Conservation (phyloP, 257 asterid genomes). For the Gentiana macrophylla region DNA sequence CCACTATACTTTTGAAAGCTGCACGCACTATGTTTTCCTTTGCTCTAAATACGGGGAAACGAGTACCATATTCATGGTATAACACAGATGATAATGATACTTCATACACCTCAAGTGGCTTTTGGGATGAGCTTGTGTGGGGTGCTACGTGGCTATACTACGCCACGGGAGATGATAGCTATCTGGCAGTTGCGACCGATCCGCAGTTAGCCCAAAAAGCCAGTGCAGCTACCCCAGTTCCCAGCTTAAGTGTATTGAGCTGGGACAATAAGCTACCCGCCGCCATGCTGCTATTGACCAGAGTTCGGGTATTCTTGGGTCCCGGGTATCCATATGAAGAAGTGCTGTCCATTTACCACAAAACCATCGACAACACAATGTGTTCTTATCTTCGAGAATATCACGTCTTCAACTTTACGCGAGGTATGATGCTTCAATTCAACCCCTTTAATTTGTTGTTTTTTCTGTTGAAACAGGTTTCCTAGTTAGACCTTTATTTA, state of each 20-base stretch:
- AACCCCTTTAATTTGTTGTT: too few species aligned
- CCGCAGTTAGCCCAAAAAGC: conserved; percentile 29
- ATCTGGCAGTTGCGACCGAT: conserved; percentile 46
- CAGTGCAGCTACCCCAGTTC: conserved; percentile 29
- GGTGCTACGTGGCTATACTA: conserved; percentile 71
- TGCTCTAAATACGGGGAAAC: conserved; percentile 35
- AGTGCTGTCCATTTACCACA: conserved; percentile 52
- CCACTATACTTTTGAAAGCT: conserved; percentile 36
- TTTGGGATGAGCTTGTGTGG: conserved; percentile 81
- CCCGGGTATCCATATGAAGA: conserved; percentile 93
- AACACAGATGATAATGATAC: conserved; percentile 49
- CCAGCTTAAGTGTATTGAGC: conserved; percentile 61
- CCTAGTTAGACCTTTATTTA: too few species aligned
- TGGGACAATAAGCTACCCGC: conserved; percentile 95
- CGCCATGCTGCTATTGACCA: conserved; percentile 63
- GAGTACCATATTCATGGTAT: conserved; percentile 28
- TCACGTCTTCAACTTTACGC: conserved; percentile 63
- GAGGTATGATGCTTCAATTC: conserved; percentile 23
- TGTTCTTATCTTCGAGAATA: conserved; percentile 60
- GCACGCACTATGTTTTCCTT: conserved; percentile 48
- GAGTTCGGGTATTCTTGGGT: conserved; percentile 51
- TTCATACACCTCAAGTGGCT: conserved; percentile 59
- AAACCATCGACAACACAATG: conserved; percentile 58
- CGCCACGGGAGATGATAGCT: conserved; percentile 64
- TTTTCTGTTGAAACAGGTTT: too few species aligned